Evolutionary conservation across 2,329 filamentous ascomycete genomes (phyloP).

Genomic region (Sarocladium kiliense): DNA sequence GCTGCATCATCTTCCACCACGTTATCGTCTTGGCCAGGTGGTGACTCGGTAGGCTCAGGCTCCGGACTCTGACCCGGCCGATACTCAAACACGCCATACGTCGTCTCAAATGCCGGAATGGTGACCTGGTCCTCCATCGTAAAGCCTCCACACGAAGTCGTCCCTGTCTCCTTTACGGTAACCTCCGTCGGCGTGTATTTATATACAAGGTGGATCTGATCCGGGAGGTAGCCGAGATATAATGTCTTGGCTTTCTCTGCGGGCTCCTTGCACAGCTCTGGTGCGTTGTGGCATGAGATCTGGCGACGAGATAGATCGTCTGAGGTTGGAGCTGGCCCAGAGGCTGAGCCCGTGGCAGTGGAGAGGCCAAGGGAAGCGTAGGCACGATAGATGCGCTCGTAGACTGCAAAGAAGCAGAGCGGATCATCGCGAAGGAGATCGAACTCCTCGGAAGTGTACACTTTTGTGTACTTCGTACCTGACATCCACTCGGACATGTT

Average conservation of each 20-base stretch:
- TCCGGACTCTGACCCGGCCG: background rate
- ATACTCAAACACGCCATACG: conserved; percentile 2
- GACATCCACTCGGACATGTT: conserved; percentile 5
- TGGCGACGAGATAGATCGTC: background rate
- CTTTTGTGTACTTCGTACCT: background rate
- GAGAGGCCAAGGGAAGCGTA: background rate
- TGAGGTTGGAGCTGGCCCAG: background rate
- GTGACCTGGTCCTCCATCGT: conserved; percentile 3
- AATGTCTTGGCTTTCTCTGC: background rate
- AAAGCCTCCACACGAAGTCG: background rate
- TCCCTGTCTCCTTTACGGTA: conserved; percentile 1
- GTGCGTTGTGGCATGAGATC: background rate
- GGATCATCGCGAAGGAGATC: background rate
- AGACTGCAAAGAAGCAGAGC: background rate
- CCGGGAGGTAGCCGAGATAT: background rate
- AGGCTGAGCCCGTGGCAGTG: background rate
- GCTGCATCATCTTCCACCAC: background rate
- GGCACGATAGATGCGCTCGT: conserved; percentile 4
- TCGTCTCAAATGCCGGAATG: conserved; percentile 2
- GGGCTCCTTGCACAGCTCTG: conserved; percentile 1
- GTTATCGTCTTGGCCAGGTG: background rate
- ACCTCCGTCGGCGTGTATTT: conserved; percentile 2
- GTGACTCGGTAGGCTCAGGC: background rate
- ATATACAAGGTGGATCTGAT: conserved; percentile 5
- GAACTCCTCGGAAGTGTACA: background rate